Percentiles rank a stretch among this genome's conserved stretches.
Evolutionary conservation across 2,329 filamentous ascomycete species (phyloP).

Genomic region (Tricladium varicosporioides): DNA sequence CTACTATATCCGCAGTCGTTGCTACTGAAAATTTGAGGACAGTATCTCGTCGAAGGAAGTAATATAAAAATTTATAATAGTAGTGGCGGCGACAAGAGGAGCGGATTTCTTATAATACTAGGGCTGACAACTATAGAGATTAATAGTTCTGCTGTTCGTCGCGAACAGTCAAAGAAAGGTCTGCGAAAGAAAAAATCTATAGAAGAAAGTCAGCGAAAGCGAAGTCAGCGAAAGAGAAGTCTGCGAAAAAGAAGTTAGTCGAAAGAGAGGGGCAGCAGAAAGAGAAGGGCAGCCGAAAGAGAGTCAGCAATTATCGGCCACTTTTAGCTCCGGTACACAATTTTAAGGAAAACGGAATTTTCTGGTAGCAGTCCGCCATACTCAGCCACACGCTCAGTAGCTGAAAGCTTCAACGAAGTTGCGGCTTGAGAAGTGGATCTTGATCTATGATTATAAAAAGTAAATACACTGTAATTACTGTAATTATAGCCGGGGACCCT

Average conservation of each 20-base stretch:
- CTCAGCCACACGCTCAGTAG: not conserved
- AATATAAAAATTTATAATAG: slow-evolving; percentile 11
- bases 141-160: slow-evolving; percentile 10
- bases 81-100: slow-evolving; percentile 15
- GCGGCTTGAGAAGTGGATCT: too few relatives aligned
- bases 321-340: slow-evolving; percentile 1
- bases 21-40: too few relatives aligned
- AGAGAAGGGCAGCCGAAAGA: too few relatives aligned
- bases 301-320: not conserved
- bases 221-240: too few relatives aligned
- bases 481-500: slow-evolving; percentile 17
- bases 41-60: slow-evolving; percentile 7
- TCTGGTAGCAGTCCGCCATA: too few relatives aligned
- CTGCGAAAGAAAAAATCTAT: not conserved
- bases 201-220: not conserved
- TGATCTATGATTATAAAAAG: not conserved
- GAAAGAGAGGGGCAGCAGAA: not conserved
- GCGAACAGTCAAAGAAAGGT: not conserved
- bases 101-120: slow-evolving; percentile 16
- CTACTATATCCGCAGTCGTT: too few relatives aligned
- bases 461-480: not conserved
- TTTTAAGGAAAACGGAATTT: too few relatives aligned
- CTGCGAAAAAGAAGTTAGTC: too few relatives aligned
- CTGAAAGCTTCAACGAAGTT: too few relatives aligned
- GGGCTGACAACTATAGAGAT: slow-evolving; percentile 13